Evolutionary conservation across 2,329 filamentous ascomycete genomes (phyloP), one percentile per base, ranked within the genome.

Genomic region (Aureobasidium musti): DNA sequence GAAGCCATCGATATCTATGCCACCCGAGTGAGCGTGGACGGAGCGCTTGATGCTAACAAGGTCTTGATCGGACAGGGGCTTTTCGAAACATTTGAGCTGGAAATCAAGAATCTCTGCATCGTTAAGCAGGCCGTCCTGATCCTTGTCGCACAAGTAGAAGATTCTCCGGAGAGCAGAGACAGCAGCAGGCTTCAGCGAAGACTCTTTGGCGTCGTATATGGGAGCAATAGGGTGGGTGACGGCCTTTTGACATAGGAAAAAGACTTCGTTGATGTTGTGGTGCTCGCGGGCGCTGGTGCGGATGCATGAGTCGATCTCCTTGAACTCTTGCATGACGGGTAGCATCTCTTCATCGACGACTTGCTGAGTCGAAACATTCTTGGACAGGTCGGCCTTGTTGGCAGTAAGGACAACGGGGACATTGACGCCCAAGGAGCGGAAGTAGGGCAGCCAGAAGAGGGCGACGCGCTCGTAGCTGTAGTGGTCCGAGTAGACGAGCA

Each of bases 401-500:
- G 95, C 92, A 74, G 95, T 98, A 66, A 99, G 82, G 52, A 99
- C 93, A 13, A 99, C 95, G 0, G 95, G 95, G 21, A 99, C 92
- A 76, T 99, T 99, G 75, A 99, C 95, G n/a, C 95, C 95, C 45
- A 99, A 86, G 4, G 93, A 97, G 68, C 95, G 90, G 75, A 99
- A 98, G 79, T 97, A 96, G 13, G 95, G 95, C 86, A 99, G 90
- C 95, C 95, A 99, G 79, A 98, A 99, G 53, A 99, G 83, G 3
- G 94, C 95, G 3, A 99, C 93, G 43, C 95, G 85, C 77, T 99
- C 95, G 81, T 98, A 99, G 83, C 93, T 98, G 82, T 99, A 99
- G 79, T 98, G 94, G 77, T 99, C 95, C 71, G 93, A 93, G 78
- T 99, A 99, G 65, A 99, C 93, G 50, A 99, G 87, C 21, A 98